Evolutionary conservation across 805 yeast species (phyloP).

Genomic region (Wickerhamomyces xylosicus): DNA sequence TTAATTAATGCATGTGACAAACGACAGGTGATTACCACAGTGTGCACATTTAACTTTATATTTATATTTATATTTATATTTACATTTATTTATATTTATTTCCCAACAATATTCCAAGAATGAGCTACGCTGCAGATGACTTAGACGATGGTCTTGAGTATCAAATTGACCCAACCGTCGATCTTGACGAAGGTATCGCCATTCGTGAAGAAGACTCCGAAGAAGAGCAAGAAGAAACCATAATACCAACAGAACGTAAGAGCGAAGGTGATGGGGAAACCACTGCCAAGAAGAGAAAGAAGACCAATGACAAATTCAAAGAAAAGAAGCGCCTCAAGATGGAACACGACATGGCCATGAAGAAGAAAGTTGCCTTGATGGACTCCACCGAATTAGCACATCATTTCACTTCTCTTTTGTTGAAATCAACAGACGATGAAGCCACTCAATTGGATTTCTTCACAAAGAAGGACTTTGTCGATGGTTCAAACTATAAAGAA

Average conservation of each 20-base stretch:
- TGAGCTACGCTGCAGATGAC: slow-evolving; percentile 38
- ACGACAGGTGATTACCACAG: too few species aligned
- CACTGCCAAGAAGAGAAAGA: slow-evolving; percentile 16
- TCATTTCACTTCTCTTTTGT: slow-evolving; percentile 48
- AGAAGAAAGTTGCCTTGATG: slow-evolving; percentile 41
- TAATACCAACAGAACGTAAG: neutral
- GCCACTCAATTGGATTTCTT: slow-evolving; percentile 68
- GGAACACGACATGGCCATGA: slow-evolving; percentile 52
- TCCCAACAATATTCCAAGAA: too few species aligned
- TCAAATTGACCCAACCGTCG: slow-evolving; percentile 33
- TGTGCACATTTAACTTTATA: too few species aligned
- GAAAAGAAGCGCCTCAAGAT: slow-evolving; percentile 58
- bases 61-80: too few species aligned
- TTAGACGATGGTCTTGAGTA: slow-evolving; percentile 72
- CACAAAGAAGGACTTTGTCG: slow-evolving; percentile 44
- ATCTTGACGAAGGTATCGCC: slow-evolving; percentile 23
- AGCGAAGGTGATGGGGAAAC: slow-evolving; percentile 3
- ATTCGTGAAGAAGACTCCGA: slow-evolving; percentile 22
- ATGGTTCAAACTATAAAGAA: slow-evolving; percentile 47
- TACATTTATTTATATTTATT: too few species aligned
- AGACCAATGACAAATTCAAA: slow-evolving; percentile 35
- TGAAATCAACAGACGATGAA: slow-evolving; percentile 44
- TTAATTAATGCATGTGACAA: too few species aligned
- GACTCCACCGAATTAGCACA: slow-evolving; percentile 58
- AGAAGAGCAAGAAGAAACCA: slow-evolving; percentile 9